Percentiles rank a stretch among this genome's conserved stretches.
Conservation (phyloP, 805 yeast species). For the Huiozyma naganishii region DNA sequence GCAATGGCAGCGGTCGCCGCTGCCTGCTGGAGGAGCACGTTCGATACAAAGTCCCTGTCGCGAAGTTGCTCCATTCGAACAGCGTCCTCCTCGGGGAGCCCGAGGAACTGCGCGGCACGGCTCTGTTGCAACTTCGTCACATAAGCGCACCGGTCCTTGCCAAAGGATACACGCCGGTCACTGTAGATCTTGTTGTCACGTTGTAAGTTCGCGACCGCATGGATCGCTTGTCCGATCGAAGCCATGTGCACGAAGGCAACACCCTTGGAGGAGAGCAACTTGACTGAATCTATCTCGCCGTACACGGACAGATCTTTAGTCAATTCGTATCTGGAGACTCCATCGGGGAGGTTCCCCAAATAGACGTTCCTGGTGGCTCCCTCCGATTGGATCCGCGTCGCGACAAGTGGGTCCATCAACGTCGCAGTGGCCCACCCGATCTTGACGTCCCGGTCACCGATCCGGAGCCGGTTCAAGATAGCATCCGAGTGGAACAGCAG, state of each 20-base stretch:
- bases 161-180: constrained; percentile 75
- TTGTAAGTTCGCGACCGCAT: constrained; percentile 70
- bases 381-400: constrained; percentile 66
- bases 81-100: constrained; percentile 72
- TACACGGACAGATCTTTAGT: constrained; percentile 59
- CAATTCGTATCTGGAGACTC: constrained; percentile 38
- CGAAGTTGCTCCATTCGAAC: constrained; percentile 70
- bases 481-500: constrained; percentile 90
- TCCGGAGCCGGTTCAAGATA: constrained; percentile 67
- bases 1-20: constrained; percentile 98
- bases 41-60: constrained; percentile 46
- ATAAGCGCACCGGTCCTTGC: constrained; percentile 91
- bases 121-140: constrained; percentile 93
- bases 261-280: constrained; percentile 68
- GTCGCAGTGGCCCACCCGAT: constrained; percentile 90
- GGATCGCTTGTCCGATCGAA: constrained; percentile 74
- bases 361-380: constrained; percentile 93
- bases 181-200: constrained; percentile 53
- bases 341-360: constrained; percentile 66
- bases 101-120: constrained; percentile 90
- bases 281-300: constrained; percentile 80
- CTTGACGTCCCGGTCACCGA: constrained; percentile 71
- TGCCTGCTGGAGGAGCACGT: constrained; percentile 80
- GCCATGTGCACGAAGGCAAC: constrained; percentile 87
- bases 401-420: constrained; percentile 62